Conservation (phyloP, 2,329 filamentous ascomycete species). For the Cordyceps fumosorosea region DNA sequence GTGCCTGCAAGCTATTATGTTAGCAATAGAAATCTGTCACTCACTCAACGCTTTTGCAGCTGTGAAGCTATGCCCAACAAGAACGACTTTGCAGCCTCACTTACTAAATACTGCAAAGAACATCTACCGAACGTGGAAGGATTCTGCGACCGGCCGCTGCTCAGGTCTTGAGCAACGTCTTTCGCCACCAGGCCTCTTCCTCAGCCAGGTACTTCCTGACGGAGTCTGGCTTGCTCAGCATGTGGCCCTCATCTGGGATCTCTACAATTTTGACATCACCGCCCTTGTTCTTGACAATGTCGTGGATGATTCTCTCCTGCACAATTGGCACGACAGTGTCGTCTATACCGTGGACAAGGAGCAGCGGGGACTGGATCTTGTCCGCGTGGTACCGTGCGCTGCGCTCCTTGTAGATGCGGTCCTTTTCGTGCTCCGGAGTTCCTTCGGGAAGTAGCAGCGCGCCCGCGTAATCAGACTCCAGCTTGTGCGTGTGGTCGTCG, state of each 20-base stretch:
- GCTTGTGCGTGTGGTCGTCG: conserved; percentile 44
- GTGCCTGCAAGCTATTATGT: neutral
- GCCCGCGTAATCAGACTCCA: conserved; percentile 47
- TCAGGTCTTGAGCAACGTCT: conserved; percentile 26
- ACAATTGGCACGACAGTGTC: conserved; percentile 54
- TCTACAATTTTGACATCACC: conserved; percentile 41
- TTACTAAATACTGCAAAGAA: neutral
- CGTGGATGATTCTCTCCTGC: conserved; percentile 48
- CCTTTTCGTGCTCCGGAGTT: conserved; percentile 31
- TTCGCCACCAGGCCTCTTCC: conserved; percentile 42
- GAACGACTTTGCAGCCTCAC: neutral
- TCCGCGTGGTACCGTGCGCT: conserved; percentile 43
- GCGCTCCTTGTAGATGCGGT: conserved; percentile 35
- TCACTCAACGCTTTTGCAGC: no score
- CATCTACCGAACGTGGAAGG: neutral
- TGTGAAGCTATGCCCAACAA: neutral
- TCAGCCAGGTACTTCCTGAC: conserved; percentile 33
- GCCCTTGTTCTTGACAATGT: conserved; percentile 33
- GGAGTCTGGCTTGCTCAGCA: conserved; percentile 36
- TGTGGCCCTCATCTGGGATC: conserved; percentile 45
- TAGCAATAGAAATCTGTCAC: neutral
- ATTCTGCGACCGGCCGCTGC: neutral
- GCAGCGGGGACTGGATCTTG: conserved; percentile 42
- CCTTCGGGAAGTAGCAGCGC: conserved; percentile 33
- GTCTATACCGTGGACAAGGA: conserved; percentile 49